Evolutionary conservation across 2,329 filamentous ascomycete genomes (phyloP).

Genomic region (Seiridium cupressi): DNA sequence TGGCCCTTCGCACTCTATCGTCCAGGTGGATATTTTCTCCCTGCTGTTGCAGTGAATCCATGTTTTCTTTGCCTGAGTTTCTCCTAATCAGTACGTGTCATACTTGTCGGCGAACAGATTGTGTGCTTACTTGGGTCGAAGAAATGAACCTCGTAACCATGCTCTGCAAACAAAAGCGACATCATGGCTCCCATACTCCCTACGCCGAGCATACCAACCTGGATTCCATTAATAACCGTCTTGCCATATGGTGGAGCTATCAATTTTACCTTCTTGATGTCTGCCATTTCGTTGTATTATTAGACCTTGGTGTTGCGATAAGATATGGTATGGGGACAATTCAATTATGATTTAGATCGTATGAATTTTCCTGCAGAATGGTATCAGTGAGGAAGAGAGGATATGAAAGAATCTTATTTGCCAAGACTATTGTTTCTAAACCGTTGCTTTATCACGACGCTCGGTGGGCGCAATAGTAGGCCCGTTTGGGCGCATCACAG

Average conservation of each 20-base stretch:
- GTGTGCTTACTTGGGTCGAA: conserved; percentile 42
- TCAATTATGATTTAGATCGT: not conserved
- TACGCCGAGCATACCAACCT: conserved; percentile 56
- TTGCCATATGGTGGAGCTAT: not conserved
- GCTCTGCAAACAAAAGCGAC: conserved; percentile 56
- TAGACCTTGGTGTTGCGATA: not conserved
- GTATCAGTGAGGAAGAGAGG: no score
- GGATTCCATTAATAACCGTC: not conserved
- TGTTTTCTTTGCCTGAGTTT: conserved; percentile 33
- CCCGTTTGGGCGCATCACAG: not conserved
- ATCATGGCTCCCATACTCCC: conserved; percentile 61
- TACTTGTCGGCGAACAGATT: no score
- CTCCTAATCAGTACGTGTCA: no score
- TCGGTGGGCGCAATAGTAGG: not conserved
- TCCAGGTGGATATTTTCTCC: conserved; percentile 26
- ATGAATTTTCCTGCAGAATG: not conserved
- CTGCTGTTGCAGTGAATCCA: conserved; percentile 39
- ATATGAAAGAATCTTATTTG: no score
- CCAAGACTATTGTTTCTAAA: no score
- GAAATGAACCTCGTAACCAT: conserved; percentile 52
- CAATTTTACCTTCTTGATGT: not conserved
- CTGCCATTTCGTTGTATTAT: not conserved
- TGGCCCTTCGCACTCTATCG: conserved; percentile 28
- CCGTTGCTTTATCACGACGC: not conserved
- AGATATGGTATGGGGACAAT: not conserved